A percentile compares a stretch with the other conserved stretches of the same genome.
These are phyloP conservation scores for Santalum album DNA, from an alignment of 164 flowering plant species.

Conservation along the genomic window DNA sequence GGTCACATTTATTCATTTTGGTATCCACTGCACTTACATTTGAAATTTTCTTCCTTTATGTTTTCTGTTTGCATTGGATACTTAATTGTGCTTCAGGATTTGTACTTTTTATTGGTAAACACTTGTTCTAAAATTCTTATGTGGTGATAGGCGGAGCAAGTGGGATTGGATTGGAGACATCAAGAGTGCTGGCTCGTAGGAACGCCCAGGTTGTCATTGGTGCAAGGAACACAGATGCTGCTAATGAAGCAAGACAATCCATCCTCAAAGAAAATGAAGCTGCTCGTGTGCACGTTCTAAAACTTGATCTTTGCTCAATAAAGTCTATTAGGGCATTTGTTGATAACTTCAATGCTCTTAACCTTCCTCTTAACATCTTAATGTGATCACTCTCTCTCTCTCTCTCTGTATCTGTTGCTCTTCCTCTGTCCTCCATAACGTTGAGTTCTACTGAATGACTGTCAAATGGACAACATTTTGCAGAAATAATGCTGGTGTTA, in stretches of 20 bases:
- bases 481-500: slow-evolving; percentile 94
- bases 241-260: slow-evolving; percentile 51
- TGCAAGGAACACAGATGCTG: slow-evolving; percentile 78
- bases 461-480: background rate
- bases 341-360: slow-evolving; percentile 47
- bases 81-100: background rate
- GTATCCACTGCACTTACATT: too few relatives aligned
- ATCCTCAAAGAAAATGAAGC: slow-evolving; percentile 39
- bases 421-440: background rate
- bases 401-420: slow-evolving; percentile 6
- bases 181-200: slow-evolving; percentile 73
- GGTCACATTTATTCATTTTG: too few relatives aligned
- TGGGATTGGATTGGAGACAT: slow-evolving; percentile 91
- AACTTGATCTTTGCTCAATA: slow-evolving; percentile 74
- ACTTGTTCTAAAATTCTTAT: background rate
- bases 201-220: slow-evolving; percentile 77
- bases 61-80: background rate
- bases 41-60: slow-evolving; percentile 1
- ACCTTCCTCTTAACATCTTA: slow-evolving; percentile 78
- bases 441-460: too few relatives aligned
- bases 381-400: slow-evolving; percentile 34
- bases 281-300: slow-evolving; percentile 54
- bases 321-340: slow-evolving; percentile 60
- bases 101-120: background rate
- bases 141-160: slow-evolving; percentile 73